phyloP scores from a whole-genome alignment of 352 stramenopile species.

The Phytophthora nicotianae region DNA sequence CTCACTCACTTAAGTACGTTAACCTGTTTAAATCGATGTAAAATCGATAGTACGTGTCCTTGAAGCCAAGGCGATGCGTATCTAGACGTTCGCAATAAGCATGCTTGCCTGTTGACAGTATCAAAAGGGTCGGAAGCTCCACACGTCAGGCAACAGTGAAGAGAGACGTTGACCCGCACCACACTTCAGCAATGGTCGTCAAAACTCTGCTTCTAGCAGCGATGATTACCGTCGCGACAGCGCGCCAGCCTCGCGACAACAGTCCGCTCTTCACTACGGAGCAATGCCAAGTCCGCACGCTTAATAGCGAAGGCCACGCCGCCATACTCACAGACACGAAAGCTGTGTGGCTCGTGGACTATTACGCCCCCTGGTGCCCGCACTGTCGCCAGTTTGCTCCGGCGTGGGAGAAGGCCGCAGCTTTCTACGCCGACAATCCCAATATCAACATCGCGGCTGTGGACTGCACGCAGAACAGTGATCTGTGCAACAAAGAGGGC shows the following conservation, averaged over 20 bases:
- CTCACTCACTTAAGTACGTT: neutral
- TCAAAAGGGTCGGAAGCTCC: constrained; percentile 18
- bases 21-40: constrained; percentile 1
- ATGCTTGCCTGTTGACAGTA: constrained; percentile 2
- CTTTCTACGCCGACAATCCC: constrained; percentile 64
- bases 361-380: constrained; percentile 83
- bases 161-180: neutral
- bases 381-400: constrained; percentile 80
- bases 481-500: constrained; percentile 61
- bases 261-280: constrained; percentile 67
- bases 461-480: constrained; percentile 71
- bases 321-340: constrained; percentile 46
- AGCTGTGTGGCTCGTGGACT: constrained; percentile 78
- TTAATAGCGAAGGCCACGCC: constrained; percentile 42
- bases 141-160: constrained; percentile 14
- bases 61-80: constrained; percentile 17
- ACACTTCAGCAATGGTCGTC: constrained; percentile 14
- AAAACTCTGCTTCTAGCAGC: constrained; percentile 26
- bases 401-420: constrained; percentile 67
- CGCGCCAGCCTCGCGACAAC: constrained; percentile 36
- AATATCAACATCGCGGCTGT: constrained; percentile 68
- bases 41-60: constrained; percentile 14
- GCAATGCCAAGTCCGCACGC: constrained; percentile 49
- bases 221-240: constrained; percentile 4
- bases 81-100: constrained; percentile 15